Base-by-base conservation (phyloP, 31 red algal genomes). In the Odonthalia washingtoniensis region DNA sequence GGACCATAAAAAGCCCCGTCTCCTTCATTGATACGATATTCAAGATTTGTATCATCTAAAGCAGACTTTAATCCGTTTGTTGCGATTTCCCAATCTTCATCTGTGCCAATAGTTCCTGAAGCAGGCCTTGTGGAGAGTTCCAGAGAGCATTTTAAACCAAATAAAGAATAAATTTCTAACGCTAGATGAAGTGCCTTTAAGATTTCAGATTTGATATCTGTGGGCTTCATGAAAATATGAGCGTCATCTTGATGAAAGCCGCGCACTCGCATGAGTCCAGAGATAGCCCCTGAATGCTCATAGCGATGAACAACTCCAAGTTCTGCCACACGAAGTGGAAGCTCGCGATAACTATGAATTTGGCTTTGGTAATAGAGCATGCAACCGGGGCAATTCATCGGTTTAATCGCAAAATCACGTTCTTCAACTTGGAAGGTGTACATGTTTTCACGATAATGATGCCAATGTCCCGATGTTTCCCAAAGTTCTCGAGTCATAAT, bases 1-100 rank as follows among this genome's bases (percentile, higher is more conserved):
- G 95, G 93, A 35, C 95, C 95, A 79, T 97, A 97, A 83, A 97
- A 97, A 34, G 95, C 95, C 46, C 93, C 95, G 2, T 89, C 95
- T 32, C 92, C 95, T 65, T 90, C 82, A 39, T 88, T 77, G 6
- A 86, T 62, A 21, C n/a, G 81, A 72, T 82, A 97, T 33, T 39
- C 70, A 76, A 94, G 84, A 34, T 78, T 70, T 44, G 87, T 92
- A 70, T 33, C 41, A 49, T 78, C 69, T 65, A 97, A 72, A 4
- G 95, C 92, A 1, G 31, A 43, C 32, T 45, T 53, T 38, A 97
- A 82, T 38, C 80, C 88, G 36, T 39, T 36, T 12, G 82, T 84
- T 6, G 95, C 81, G 5, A 33, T 91, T 24, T 82, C 82, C 95
- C 95, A 97, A 36, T 87, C 80, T 65, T 95, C 95, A 46, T 95